These are phyloP conservation scores for Centaurea solstitialis DNA, from an alignment of 129 eudicot genomes.

Conservation along the genomic window DNA sequence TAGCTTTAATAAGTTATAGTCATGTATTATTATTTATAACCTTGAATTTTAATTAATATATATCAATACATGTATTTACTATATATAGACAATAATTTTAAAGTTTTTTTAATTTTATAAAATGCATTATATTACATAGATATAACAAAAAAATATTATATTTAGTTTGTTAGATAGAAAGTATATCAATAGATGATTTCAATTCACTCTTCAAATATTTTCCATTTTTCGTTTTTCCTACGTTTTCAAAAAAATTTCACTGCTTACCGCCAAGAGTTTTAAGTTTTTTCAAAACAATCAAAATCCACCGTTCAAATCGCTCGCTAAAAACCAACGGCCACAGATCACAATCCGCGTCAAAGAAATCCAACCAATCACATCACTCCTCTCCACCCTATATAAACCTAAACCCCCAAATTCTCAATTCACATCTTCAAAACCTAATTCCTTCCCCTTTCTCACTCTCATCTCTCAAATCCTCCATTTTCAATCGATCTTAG, in stretches of 20 bases:
- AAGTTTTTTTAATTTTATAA: no score
- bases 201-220: neutral
- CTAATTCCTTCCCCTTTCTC: neutral
- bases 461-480: neutral
- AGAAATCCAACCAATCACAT: conserved; percentile 14
- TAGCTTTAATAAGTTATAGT: no score
- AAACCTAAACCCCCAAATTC: neutral
- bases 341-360: conserved; percentile 16
- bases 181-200: neutral
- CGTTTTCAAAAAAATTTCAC: neutral
- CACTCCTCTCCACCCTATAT: neutral
- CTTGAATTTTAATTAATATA: no score
- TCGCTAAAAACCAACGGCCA: conserved; percentile 15
- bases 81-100: no score
- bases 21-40: no score
- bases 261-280: conserved; percentile 5
- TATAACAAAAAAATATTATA: neutral
- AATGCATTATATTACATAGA: no score
- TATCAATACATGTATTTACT: no score
- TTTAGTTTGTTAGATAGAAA: neutral
- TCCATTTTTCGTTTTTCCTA: no score
- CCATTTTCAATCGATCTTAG: neutral
- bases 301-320: neutral
- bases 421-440: neutral
- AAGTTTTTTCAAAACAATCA: neutral